A percentile compares a stretch with the other conserved stretches of the same genome.
Conservation (phyloP, 257 asterid genomes). For the Solanum chaucha region DNA sequence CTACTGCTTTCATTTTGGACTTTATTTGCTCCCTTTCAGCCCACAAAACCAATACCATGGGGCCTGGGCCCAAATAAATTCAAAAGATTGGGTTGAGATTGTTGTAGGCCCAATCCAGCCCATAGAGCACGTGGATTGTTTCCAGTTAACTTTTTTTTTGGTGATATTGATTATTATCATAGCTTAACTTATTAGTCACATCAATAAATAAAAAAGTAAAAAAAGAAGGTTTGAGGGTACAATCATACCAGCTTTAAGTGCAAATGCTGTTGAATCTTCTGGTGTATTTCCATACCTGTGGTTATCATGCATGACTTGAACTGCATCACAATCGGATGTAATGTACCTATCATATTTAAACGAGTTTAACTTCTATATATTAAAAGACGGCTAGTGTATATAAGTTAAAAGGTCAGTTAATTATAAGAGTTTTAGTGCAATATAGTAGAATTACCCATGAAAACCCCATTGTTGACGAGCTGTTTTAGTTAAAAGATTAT, state of each 20-base stretch:
- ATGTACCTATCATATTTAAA: conserved; percentile 44
- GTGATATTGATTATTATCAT: neutral
- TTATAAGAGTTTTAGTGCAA: neutral
- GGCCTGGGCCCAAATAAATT: neutral
- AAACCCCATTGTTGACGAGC: conserved; percentile 77
- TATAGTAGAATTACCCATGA: conserved; percentile 35
- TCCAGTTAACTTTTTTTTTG: neutral
- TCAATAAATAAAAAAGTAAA: neutral
- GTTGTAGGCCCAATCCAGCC: neutral
- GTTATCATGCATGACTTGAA: conserved; percentile 38
- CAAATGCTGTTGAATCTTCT: conserved; percentile 72
- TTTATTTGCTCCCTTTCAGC: neutral
- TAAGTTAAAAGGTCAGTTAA: neutral
- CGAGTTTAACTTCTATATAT: neutral
- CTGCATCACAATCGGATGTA: conserved; percentile 80
- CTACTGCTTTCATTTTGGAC: neutral
- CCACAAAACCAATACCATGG: neutral
- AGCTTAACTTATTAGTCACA: neutral
- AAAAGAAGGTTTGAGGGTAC: neutral
- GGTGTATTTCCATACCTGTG: conserved; percentile 46
- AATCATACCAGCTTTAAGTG: conserved; percentile 64
- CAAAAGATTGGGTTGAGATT: neutral
- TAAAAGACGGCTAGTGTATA: neutral
- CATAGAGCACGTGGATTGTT: neutral
- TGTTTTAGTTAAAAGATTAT: conserved; percentile 50